Conservation (phyloP, 2,329 filamentous ascomycete species). For the Botryotinia calthae region DNA sequence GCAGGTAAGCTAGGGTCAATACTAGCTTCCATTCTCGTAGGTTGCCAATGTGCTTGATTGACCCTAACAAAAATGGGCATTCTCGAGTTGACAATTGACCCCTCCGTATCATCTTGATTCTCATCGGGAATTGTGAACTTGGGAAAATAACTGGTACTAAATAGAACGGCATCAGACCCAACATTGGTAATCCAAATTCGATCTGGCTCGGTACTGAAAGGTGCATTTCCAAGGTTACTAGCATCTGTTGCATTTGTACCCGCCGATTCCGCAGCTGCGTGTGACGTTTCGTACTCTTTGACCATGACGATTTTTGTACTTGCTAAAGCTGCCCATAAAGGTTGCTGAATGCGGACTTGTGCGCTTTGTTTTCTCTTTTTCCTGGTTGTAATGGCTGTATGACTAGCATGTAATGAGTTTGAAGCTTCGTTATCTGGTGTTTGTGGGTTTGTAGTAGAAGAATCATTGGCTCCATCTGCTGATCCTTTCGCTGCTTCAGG, state of each 20-base stretch:
- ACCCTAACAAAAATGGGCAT: slow-evolving; percentile 79
- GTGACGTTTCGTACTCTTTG: slow-evolving; percentile 83
- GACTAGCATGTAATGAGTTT: slow-evolving; percentile 27
- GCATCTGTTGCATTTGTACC: slow-evolving; percentile 74
- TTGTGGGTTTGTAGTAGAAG: slow-evolving; percentile 34
- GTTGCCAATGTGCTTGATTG: slow-evolving; percentile 78
- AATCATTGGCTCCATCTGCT: slow-evolving; percentile 51
- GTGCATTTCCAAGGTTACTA: slow-evolving; percentile 72
- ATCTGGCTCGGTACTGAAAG: slow-evolving; percentile 66
- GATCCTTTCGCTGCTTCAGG: slow-evolving; percentile 58
- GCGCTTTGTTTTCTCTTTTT: slow-evolving; percentile 89
- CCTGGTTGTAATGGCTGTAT: slow-evolving; percentile 59
- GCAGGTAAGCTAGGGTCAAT: slow-evolving; percentile 37
- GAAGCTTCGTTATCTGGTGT: slow-evolving; percentile 32
- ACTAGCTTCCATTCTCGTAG: slow-evolving; percentile 64
- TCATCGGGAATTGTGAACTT: slow-evolving; percentile 39
- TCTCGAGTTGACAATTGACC: slow-evolving; percentile 57
- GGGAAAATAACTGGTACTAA: slow-evolving; percentile 67
- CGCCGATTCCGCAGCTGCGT: slow-evolving; percentile 68
- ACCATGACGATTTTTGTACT: slow-evolving; percentile 96
- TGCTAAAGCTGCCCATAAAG: slow-evolving; percentile 89
- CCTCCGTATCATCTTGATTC: slow-evolving; percentile 34
- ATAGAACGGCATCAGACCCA: slow-evolving; percentile 73
- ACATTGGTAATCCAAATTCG: slow-evolving; percentile 82
- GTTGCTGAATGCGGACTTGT: slow-evolving; percentile 85